Conservation (phyloP, 208 protist genomes). For the Crithidia brevicula region DNA sequence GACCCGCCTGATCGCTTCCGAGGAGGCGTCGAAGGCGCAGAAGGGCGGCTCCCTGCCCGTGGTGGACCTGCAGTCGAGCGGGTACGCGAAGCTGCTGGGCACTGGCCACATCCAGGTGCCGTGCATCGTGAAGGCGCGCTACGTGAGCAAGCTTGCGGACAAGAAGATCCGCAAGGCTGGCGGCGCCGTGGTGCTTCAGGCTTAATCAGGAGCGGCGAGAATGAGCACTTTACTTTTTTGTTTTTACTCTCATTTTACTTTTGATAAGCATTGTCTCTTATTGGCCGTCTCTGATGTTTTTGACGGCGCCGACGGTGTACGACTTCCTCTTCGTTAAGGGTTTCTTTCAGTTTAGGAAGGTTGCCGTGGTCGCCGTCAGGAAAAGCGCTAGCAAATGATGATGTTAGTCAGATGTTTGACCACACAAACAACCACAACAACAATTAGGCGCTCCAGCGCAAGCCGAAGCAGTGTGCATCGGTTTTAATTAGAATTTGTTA, state of each 20-base stretch:
- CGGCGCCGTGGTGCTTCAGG: constrained; percentile 97
- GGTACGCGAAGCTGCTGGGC: constrained; percentile 99
- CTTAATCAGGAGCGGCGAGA: constrained; percentile 67
- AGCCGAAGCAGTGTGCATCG: too few relatives aligned
- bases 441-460: too few relatives aligned
- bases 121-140: constrained; percentile 99
- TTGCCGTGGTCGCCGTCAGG: too few relatives aligned
- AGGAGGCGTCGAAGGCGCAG: constrained; percentile 81
- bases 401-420: too few relatives aligned
- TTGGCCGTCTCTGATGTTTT: neutral
- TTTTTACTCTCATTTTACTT: constrained; percentile 19
- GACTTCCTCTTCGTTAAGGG: too few relatives aligned
- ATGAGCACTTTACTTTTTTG: constrained; percentile 20
- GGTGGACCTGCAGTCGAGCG: constrained; percentile 97
- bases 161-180: constrained; percentile 99
- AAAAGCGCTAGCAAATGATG: too few relatives aligned
- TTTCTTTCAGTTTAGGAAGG: too few relatives aligned
- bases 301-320: too few relatives aligned
- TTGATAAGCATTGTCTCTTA: neutral
- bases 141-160: constrained; percentile 98
- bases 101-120: constrained; percentile 98
- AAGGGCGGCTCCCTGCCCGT: constrained; percentile 95
- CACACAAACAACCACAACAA: too few relatives aligned
- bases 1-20: constrained; percentile 97
- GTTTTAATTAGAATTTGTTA: too few relatives aligned